Percentiles rank a stretch among this genome's conserved stretches.
Conservation (phyloP, 2,329 filamentous ascomycete genomes). For the Huntiella decipiens region DNA sequence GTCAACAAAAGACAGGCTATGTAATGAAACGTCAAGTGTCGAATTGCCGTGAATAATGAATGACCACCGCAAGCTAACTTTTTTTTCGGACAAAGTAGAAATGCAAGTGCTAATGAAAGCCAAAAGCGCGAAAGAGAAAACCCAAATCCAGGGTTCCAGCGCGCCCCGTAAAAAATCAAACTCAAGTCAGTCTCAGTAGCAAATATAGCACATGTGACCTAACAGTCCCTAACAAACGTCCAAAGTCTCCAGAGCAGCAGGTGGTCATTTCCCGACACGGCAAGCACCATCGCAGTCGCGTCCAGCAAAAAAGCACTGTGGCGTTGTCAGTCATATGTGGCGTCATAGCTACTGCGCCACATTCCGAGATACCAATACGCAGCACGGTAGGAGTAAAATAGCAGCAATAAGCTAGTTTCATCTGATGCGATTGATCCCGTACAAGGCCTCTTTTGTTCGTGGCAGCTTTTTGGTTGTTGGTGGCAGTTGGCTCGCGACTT, state of each 20-base stretch:
- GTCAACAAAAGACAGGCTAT: too few species aligned
- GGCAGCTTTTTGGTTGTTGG: too few species aligned
- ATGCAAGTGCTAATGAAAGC: background rate
- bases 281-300: conserved; percentile 1
- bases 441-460: too few species aligned
- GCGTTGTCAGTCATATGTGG: background rate
- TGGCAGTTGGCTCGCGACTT: too few species aligned
- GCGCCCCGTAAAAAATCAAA: background rate
- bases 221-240: background rate
- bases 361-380: conserved; percentile 1
- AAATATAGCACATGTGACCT: background rate
- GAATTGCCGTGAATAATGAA: background rate
- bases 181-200: background rate
- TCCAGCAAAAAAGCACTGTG: background rate
- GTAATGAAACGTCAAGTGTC: too few species aligned
- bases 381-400: background rate
- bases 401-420: conserved; percentile 1
- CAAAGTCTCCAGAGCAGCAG: background rate
- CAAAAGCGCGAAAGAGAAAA: background rate
- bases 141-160: background rate
- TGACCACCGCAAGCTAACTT: background rate
- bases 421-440: conserved; percentile 1
- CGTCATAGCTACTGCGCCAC: background rate
- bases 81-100: background rate
- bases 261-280: background rate